A percentile compares a stretch with the other conserved stretches of the same genome.
Evolutionary conservation across 495 filamentous ascomycete species (phyloP).

Genomic region (Penicillium coffeae): DNA sequence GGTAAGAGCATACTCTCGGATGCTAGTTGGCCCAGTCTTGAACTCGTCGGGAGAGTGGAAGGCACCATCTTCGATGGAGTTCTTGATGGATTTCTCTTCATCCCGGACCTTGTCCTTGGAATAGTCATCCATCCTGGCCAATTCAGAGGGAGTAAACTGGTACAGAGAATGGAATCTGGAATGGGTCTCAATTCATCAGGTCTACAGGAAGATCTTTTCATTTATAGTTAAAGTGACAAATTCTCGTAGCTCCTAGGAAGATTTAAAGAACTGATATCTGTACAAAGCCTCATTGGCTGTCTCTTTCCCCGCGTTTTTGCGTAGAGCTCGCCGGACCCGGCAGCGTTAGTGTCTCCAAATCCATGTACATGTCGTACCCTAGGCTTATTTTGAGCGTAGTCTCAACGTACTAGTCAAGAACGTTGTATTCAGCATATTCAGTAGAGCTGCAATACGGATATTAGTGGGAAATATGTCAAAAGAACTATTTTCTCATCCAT

Average conservation of each 20-base stretch:
- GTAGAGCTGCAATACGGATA: too few relatives aligned
- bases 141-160: too few relatives aligned
- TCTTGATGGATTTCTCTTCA: constrained; percentile 1
- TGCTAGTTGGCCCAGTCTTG: not conserved
- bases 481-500: too few relatives aligned
- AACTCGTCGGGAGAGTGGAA: not conserved
- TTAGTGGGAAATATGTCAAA: too few relatives aligned
- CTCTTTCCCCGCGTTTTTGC: not conserved
- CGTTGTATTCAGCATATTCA: too few relatives aligned
- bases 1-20: not conserved
- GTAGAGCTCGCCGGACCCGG: not conserved
- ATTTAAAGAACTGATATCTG: not conserved
- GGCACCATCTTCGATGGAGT: not conserved
- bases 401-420: too few relatives aligned
- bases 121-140: not conserved
- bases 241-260: not conserved
- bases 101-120: not conserved
- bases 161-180: too few relatives aligned
- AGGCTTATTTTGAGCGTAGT: too few relatives aligned
- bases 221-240: not conserved
- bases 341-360: not conserved
- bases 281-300: not conserved
- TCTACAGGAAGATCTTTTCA: not conserved
- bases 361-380: too few relatives aligned
- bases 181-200: too few relatives aligned